Conservation (phyloP, 2,329 filamentous ascomycete species). For the Colletotrichum sojae region DNA sequence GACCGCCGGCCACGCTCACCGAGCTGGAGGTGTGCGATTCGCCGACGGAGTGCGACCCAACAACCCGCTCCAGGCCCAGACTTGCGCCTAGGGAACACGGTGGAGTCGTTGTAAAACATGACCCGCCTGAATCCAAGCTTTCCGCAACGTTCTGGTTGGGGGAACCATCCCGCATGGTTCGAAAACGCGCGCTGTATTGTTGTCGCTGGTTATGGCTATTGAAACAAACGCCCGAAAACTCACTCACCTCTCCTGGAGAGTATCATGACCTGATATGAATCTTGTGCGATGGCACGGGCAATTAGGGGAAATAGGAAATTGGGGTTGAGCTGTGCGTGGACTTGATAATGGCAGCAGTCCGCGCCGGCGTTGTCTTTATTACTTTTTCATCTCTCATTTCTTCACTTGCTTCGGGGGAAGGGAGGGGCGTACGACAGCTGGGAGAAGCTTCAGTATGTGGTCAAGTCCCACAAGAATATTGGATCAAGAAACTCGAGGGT, state of each 20-base stretch:
- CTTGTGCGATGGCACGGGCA: constrained; percentile 40
- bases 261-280: constrained; percentile 42
- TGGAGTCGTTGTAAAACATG: constrained; percentile 35
- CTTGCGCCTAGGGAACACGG: constrained; percentile 51
- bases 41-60: constrained; percentile 56
- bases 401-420: constrained; percentile 28
- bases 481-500: too few relatives aligned
- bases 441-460: too few relatives aligned
- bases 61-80: constrained; percentile 48
- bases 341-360: constrained; percentile 14
- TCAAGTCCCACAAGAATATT: too few relatives aligned
- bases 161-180: constrained; percentile 13
- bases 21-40: constrained; percentile 58
- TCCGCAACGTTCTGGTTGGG: constrained; percentile 37
- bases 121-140: constrained; percentile 35
- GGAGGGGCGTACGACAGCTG: constrained; percentile 37
- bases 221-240: constrained; percentile 40
- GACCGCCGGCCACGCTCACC: constrained; percentile 54
- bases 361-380: constrained; percentile 34
- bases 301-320: constrained; percentile 35
- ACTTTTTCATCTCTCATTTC: constrained; percentile 19
- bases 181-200: constrained; percentile 27
- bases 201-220: constrained; percentile 39
- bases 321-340: constrained; percentile 37
- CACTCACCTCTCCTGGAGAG: constrained; percentile 41